Base-by-base conservation (phyloP, 345 rosid genomes). In the Ceriops decandra region DNA sequence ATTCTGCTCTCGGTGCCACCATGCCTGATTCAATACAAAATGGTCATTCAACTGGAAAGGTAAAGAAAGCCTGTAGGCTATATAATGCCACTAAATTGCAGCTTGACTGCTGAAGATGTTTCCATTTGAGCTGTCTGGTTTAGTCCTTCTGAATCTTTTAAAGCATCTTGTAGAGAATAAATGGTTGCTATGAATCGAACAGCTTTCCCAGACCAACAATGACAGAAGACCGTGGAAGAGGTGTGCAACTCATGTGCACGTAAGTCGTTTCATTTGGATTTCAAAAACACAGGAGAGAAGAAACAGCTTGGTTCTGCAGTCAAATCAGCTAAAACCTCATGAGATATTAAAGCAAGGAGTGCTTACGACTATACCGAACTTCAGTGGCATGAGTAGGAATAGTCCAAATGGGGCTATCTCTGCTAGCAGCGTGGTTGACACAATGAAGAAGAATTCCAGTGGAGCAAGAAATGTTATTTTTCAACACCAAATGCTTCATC, bases 161-260 rank as follows among this genome's bases (percentile, higher is more conserved):
- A 42, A 67, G 57, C 33, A 17, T 36, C 62, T 64, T 46, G 67
- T 68, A 42, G 59, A 47, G 36, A 59, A 9, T 42, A 2, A 28
- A 8, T 64, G 68, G 57, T 66, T 66, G 69, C 51, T 63, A 24
- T 70, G 52, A 63, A 62, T 57, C 32, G n/a, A 67, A 49, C 75
- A 83, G 91, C 80, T 76, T 62, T 71, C 49, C 2, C 72, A 75
- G 68, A 77, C 32, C 59, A 54, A 56, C 33, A 47, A 47, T 62
- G 75, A 58, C 33, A 78, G 71, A 69, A 76, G 72, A 64, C 71
- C 82, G 59, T 63, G 81, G 84, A 90, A 82, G 81, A 84, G 75
- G 68, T 84, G 91, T 63, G 76, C 85, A 3, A 63, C 83, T 77
- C 98, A 93, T 80, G 82, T 86, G 60, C 79, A 81, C 76, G 88